Percentiles rank a stretch among this genome's conserved stretches.
These are phyloP conservation scores for Lactarius akahatsu DNA, from an alignment of 768 basidiomycete genomes.

Conservation along the genomic window DNA sequence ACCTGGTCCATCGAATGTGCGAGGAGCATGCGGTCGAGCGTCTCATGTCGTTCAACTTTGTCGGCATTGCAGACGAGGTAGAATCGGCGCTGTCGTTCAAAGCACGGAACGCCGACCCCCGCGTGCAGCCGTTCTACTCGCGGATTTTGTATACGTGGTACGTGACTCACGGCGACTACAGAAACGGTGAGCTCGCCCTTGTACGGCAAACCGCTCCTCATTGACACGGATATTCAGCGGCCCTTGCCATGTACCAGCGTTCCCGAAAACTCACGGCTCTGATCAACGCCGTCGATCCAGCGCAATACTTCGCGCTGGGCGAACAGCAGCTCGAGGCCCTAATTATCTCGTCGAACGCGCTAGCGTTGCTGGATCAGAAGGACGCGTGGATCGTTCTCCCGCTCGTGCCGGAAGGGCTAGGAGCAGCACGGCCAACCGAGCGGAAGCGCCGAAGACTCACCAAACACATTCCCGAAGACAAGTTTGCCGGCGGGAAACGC, in stretches of 20 bases:
- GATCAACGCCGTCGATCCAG: constrained; percentile 33
- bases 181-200: constrained; percentile 66
- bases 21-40: constrained; percentile 79
- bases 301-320: constrained; percentile 48
- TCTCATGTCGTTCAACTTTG: constrained; percentile 80
- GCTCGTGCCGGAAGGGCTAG: constrained; percentile 38
- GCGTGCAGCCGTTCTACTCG: constrained; percentile 80
- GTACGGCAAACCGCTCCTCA: not conserved
- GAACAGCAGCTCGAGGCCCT: constrained; percentile 79
- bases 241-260: constrained; percentile 90
- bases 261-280: constrained; percentile 69
- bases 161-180: constrained; percentile 81
- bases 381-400: constrained; percentile 83
- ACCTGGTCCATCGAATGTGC: constrained; percentile 90
- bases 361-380: constrained; percentile 77
- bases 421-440: constrained; percentile 49
- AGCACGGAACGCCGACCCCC: constrained; percentile 89
- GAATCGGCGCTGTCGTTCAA: constrained; percentile 89
- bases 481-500: constrained; percentile 57
- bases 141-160: constrained; percentile 95
- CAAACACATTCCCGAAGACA: constrained; percentile 75
- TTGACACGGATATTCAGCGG: constrained; percentile 51
- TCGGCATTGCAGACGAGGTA: constrained; percentile 81
- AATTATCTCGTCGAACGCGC: constrained; percentile 83
- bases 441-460: constrained; percentile 72